phyloP scores from a whole-genome alignment of 371 early-diverging fungal species.

The Thermomucor indicae-seudaticae region DNA sequence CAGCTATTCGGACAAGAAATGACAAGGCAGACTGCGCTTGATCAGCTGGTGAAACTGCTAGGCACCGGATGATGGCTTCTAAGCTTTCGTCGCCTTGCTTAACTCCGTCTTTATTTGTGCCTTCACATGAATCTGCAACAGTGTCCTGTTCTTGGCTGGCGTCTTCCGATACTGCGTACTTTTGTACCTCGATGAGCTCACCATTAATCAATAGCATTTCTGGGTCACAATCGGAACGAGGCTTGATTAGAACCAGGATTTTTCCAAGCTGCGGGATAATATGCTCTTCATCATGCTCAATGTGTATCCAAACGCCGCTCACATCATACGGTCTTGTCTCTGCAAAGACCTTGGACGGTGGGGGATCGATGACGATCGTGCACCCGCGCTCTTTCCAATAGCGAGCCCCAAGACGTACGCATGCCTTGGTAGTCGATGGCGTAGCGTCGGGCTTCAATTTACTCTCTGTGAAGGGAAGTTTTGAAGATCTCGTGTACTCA shows the following conservation, averaged over 20 bases:
- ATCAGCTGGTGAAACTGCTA: slow-evolving; percentile 18
- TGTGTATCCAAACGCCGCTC: slow-evolving; percentile 44
- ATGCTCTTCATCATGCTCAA: slow-evolving; percentile 47
- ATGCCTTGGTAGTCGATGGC: slow-evolving; percentile 22
- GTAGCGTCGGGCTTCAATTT: background rate
- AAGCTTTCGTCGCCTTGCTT: background rate
- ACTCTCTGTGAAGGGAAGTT: background rate
- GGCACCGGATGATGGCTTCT: slow-evolving; percentile 1
- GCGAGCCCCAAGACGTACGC: slow-evolving; percentile 48
- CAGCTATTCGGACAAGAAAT: slow-evolving; percentile 27
- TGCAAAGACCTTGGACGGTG: slow-evolving; percentile 46
- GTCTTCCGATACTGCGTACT: no score
- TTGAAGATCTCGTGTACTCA: slow-evolving; percentile 37
- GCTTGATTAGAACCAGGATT: slow-evolving; percentile 46
- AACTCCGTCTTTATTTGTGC: background rate
- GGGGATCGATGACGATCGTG: slow-evolving; percentile 52
- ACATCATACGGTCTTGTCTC: slow-evolving; percentile 32
- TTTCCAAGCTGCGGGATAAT: slow-evolving; percentile 54
- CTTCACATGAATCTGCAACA: slow-evolving; percentile 1
- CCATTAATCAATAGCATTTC: slow-evolving; percentile 25
- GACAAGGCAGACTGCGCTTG: slow-evolving; percentile 27
- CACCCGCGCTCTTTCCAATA: slow-evolving; percentile 34
- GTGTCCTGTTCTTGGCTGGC: no score
- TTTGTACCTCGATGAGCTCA: background rate
- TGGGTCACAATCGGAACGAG: slow-evolving; percentile 1